Percentiles rank a stretch among this genome's conserved stretches.
Evolutionary conservation across 805 yeast genomes (phyloP).

Genomic region (Ogataea angusta): DNA sequence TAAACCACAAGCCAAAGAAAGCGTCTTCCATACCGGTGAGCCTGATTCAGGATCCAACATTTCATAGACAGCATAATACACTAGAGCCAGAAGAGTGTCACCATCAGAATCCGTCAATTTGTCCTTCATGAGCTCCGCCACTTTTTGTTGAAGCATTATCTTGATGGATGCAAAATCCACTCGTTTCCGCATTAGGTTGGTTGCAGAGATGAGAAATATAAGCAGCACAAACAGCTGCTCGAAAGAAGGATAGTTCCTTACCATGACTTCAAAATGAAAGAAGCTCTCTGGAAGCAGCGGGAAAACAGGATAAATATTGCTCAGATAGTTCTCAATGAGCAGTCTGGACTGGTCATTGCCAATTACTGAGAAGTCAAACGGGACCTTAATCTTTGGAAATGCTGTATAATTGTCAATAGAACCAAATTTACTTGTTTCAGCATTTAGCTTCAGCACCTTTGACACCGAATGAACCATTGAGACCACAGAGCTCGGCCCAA

Average conservation of each 20-base stretch:
- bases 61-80: conserved; percentile 17
- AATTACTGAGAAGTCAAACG: conserved; percentile 14
- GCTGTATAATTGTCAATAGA: not conserved
- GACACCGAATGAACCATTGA: conserved; percentile 15
- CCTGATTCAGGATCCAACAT: conserved; percentile 18
- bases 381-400: conserved; percentile 5
- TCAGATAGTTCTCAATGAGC: conserved; percentile 19
- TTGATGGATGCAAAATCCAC: conserved; percentile 18
- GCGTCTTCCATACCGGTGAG: conserved; percentile 13
- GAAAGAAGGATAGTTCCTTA: conserved; percentile 16
- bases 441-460: conserved; percentile 4
- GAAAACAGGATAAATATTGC: conserved; percentile 16
- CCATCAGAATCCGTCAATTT: conserved; percentile 15
- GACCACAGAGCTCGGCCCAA: conserved; percentile 19
- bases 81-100: conserved; percentile 14
- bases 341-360: conserved; percentile 15
- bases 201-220: conserved; percentile 19
- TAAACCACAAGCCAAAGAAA: conserved; percentile 16
- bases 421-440: not conserved
- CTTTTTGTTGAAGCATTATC: conserved; percentile 19
- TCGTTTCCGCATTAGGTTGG: conserved; percentile 19
- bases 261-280: conserved; percentile 20
- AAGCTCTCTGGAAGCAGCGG: conserved; percentile 19
- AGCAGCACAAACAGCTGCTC: conserved; percentile 18
- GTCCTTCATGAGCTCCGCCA: conserved; percentile 10